Base-by-base conservation (phyloP, 129 eudicot species). In the Calendula officinalis region DNA sequence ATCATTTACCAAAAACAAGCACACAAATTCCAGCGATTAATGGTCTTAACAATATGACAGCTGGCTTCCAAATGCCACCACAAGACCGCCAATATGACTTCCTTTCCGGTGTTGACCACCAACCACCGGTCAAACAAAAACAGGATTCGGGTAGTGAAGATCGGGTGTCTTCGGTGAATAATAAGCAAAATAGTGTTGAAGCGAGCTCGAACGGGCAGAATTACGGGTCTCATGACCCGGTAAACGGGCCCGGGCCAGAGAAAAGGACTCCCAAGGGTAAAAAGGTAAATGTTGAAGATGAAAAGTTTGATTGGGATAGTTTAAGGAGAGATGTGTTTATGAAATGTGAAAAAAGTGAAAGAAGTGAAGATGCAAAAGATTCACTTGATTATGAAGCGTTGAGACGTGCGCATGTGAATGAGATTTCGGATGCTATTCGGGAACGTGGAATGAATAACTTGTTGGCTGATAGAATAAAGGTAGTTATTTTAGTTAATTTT, bases 371-470 rank as follows among this genome's bases (percentile, higher is more conserved):
- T 15, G 62, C 85, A 27, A 74, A 41, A 78, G 99, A 94, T 68
- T 88, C 97, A 6, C 79, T 94, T 27, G 85, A 94, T 78, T 94
- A 87, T 75, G 99, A 89, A 80, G 90, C 97, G 15, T 60, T 94
- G 45, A 79, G 97, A 64, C 3, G 69, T 33, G 94, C 95, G n/a
- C 74, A 89, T 65, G 97, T 89, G 6, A 74, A 48, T 41, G 87
- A 81, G 76, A 84, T 94, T 41, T 81, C 99, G 13, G 70, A 84
- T 38, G 75, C 95, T 33, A 94, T 94, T 11, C 86, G 83, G 74
- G 97, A 83, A 56, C 82, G 99, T 62, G 99, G 99, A 57, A 94
- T 94, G 99, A 89, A 94, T 76, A 89, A 94, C 78, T 77, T 85
- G 97, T 72, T 94, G 50, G 97, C 99, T 54, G 94, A 79, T 60